phyloP scores from a whole-genome alignment of 129 eudicot genomes.

The Mikania micrantha region DNA sequence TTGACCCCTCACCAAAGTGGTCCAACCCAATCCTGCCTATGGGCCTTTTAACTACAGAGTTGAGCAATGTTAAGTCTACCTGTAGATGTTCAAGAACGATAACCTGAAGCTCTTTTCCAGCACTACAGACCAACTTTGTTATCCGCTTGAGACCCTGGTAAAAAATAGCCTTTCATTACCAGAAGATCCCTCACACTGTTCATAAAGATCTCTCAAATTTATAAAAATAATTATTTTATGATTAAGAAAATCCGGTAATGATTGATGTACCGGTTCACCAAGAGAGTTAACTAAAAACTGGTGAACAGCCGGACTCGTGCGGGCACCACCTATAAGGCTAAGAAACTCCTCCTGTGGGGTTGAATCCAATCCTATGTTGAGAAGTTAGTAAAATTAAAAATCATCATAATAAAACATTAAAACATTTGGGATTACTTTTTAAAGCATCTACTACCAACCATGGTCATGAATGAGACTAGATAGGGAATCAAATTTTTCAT shows the following conservation, averaged over 20 bases:
- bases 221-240: not conserved
- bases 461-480: slow-evolving; percentile 66
- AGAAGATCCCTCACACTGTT: not conserved
- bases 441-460: slow-evolving; percentile 43
- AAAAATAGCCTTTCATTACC: slow-evolving; percentile 19
- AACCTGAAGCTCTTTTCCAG: slow-evolving; percentile 92
- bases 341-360: slow-evolving; percentile 96
- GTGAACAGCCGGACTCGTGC: slow-evolving; percentile 93
- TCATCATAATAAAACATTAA: not conserved
- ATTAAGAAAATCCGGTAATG: slow-evolving; percentile 5
- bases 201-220: not conserved
- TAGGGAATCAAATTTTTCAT: slow-evolving; percentile 70
- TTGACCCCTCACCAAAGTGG: not conserved
- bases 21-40: not conserved
- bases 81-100: slow-evolving; percentile 84
- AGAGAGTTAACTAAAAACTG: slow-evolving; percentile 85
- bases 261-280: slow-evolving; percentile 77
- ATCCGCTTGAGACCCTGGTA: slow-evolving; percentile 88
- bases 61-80: slow-evolving; percentile 34
- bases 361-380: slow-evolving; percentile 67
- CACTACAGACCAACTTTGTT: slow-evolving; percentile 64
- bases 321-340: slow-evolving; percentile 93
- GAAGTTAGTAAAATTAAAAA: slow-evolving; percentile 8
- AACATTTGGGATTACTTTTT: not conserved
- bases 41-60: not conserved